Conservation (phyloP, 108 stramenopile species). For the Poteriospumella lacustris region DNA sequence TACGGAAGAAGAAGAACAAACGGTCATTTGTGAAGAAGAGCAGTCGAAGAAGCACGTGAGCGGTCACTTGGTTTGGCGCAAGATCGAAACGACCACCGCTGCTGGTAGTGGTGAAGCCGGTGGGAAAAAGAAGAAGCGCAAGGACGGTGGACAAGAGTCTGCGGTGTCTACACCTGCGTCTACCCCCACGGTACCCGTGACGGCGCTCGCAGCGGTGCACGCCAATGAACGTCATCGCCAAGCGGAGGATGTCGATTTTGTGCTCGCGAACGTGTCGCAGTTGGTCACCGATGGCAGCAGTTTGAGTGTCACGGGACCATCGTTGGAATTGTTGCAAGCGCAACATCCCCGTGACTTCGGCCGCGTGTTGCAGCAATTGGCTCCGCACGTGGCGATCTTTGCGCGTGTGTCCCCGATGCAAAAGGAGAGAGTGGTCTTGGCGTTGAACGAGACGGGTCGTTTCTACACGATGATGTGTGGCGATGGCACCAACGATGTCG, state of each 20-base stretch:
- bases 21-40: slow-evolving; percentile 60
- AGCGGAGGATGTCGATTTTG: neutral
- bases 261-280: neutral
- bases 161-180: too few species aligned
- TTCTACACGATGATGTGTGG: slow-evolving; percentile 87
- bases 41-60: neutral
- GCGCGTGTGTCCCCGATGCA: slow-evolving; percentile 89
- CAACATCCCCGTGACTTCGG: neutral
- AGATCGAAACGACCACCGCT: neutral
- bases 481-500: slow-evolving; percentile 96
- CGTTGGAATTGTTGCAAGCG: neutral
- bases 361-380: neutral
- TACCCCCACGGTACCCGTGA: too few species aligned
- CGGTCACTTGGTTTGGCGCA: neutral
- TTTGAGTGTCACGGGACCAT: slow-evolving; percentile 3
- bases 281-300: neutral
- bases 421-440: slow-evolving; percentile 83
- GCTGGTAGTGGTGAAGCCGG: too few species aligned
- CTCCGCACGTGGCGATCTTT: slow-evolving; percentile 64
- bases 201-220: too few species aligned
- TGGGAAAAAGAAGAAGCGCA: too few species aligned
- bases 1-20: too few species aligned
- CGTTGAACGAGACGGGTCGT: slow-evolving; percentile 73
- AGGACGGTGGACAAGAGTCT: too few species aligned
- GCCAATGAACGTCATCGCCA: too few species aligned